Evolutionary conservation across 179 eudicot genomes (phyloP).

Genomic region (Spergularia azorica): DNA sequence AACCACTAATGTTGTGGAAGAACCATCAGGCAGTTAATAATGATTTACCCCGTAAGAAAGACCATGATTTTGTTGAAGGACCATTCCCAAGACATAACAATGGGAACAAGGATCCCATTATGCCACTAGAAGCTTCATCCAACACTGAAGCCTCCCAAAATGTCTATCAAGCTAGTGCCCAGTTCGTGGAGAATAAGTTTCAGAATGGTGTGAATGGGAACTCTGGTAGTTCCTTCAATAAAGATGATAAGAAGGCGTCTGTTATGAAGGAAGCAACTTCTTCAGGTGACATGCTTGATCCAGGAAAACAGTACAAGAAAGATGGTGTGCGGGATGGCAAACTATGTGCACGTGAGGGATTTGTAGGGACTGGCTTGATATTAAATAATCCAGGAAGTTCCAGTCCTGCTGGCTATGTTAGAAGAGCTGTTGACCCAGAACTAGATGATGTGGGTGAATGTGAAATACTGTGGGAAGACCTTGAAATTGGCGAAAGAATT

Average conservation of each 20-base stretch:
- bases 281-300: conserved; percentile 26
- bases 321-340: conserved; percentile 33
- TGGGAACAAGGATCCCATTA: conserved; percentile 38
- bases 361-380: conserved; percentile 41
- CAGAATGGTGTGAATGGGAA: conserved; percentile 24
- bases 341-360: conserved; percentile 40
- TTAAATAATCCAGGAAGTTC: conserved; percentile 42
- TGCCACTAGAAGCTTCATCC: conserved; percentile 50
- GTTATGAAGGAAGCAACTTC: conserved; percentile 31
- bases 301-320: conserved; percentile 32
- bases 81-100: conserved; percentile 38
- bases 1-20: conserved; percentile 86
- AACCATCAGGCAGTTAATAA: conserved; percentile 74
- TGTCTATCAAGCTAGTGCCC: conserved; percentile 31
- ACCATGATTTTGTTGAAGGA: conserved; percentile 51
- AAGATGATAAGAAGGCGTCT: conserved; percentile 28
- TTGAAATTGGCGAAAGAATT: conserved; percentile 92
- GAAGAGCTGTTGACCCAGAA: conserved; percentile 52
- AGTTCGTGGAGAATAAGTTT: conserved; percentile 31
- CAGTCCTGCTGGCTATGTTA: conserved; percentile 36
- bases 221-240: conserved; percentile 31
- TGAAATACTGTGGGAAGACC: conserved; percentile 98
- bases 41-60: conserved; percentile 62
- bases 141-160: conserved; percentile 44
- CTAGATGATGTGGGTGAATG: conserved; percentile 96